Evolutionary conservation across 2,329 filamentous ascomycete species (phyloP), one percentile per base, ranked within the genome.

Genomic region (Tolypocladium paradoxum): DNA sequence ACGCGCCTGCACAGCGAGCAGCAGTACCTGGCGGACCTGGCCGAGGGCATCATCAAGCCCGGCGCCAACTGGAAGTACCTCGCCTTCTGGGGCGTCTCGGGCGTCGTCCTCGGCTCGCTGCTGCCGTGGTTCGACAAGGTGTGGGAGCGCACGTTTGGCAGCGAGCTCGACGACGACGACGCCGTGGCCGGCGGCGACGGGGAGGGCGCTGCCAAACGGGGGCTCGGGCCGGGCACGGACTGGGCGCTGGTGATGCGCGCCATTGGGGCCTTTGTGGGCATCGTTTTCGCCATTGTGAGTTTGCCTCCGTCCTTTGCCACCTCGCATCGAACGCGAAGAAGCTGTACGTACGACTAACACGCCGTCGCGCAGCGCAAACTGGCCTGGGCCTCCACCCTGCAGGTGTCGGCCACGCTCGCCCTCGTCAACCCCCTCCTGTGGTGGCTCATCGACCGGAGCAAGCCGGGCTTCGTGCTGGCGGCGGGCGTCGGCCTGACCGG

Each of bases 371-470:
- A 95, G 89, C 85, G 93, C 58, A 89, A 88, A 68, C 81, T 96
- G 11, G 88, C 90, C 1, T 99, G 93, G 93, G 81, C 91, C 62
- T 96, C 91, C 9, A 93, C 90, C 1, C 82, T 96, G n/a, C 93
- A 99, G 70, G 84, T 95, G 22, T 95, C 91, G 1, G 70, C 95
- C 29, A 93, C 91, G 1, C 83, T 99, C 49, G 88, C 90, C 24
- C 82, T 97, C 55, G 89, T 87, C 22, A 97, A 97, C 66, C 92
- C 93, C 1, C 87, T 93, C 11, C 75, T 99, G 20, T 99, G 93
- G 93, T 99, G 95, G 70, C 77, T 97, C 27, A 87, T 99, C 64
- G 93, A 99, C 70, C 88, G 92, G 50, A 93, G 90, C 48, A 84
- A 83, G 60, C 81, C 90, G 0, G 93, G 93, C 5, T 87, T 97